Evolutionary conservation across 768 basidiomycete genomes (phyloP).

Genomic region (Hortiboletus campestris): DNA sequence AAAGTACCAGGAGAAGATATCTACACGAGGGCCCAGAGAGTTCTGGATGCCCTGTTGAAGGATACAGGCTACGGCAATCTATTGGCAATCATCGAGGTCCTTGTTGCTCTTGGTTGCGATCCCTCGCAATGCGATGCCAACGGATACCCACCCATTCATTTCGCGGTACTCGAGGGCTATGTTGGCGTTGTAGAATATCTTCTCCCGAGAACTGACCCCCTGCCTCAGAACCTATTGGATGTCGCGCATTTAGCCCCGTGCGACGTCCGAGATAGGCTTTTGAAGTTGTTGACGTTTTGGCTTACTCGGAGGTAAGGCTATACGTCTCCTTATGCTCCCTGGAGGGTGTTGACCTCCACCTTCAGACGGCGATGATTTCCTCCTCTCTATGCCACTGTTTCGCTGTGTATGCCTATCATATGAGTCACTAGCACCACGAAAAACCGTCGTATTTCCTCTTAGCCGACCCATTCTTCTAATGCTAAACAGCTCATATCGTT

Average conservation of each 20-base stretch:
- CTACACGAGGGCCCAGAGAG: no score
- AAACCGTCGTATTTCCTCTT: background rate
- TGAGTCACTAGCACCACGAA: no score
- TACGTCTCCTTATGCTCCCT: background rate
- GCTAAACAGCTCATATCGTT: background rate
- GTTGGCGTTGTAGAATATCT: background rate
- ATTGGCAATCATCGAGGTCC: background rate
- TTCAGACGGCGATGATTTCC: no score
- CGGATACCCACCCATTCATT: background rate
- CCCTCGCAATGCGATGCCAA: background rate
- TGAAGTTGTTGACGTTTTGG: background rate
- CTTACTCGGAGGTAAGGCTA: background rate
- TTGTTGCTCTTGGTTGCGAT: conserved; percentile 2
- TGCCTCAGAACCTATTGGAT: background rate
- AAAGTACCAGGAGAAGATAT: no score
- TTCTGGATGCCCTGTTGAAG: no score
- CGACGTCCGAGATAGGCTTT: background rate
- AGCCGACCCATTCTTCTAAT: background rate
- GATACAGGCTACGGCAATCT: background rate
- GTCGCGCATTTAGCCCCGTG: background rate
- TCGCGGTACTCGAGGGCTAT: background rate
- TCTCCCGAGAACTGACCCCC: background rate
- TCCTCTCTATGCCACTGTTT: no score
- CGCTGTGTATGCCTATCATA: no score
- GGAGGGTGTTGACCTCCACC: background rate